phyloP scores from a whole-genome alignment of 805 yeast genomes.

The Saturnispora bothae region DNA sequence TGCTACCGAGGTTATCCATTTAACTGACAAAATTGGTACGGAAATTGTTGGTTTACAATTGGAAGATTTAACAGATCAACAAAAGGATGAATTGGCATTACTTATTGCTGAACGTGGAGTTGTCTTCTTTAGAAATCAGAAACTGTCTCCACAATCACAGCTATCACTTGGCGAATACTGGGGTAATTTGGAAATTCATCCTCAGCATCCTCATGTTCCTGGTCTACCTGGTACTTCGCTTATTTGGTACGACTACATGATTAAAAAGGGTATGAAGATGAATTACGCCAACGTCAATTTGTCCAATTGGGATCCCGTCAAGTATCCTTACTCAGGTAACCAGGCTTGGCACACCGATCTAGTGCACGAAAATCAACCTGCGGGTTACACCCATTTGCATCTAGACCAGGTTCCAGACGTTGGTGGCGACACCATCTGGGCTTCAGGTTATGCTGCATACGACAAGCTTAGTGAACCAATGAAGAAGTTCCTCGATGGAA shows the following conservation, averaged over 20 bases:
- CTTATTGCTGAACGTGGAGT: conserved; percentile 38
- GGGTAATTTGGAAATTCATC: conserved; percentile 35
- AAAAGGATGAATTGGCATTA: conserved; percentile 37
- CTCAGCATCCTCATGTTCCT: conserved; percentile 27
- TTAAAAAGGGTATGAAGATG: conserved; percentile 16
- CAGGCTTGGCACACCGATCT: conserved; percentile 40
- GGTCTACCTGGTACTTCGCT: conserved; percentile 30
- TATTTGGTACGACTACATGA: conserved; percentile 31
- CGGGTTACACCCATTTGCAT: conserved; percentile 45
- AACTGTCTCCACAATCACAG: conserved; percentile 33
- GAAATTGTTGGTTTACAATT: conserved; percentile 39
- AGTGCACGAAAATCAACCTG: conserved; percentile 46
- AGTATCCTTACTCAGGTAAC: conserved; percentile 11
- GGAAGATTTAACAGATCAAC: conserved; percentile 31
- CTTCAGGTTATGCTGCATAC: conserved; percentile 46
- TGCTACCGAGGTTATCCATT: conserved; percentile 30
- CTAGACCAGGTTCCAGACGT: conserved; percentile 37
- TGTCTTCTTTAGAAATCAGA: conserved; percentile 40
- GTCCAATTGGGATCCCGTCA: conserved; percentile 13
- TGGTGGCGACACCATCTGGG: conserved; percentile 49
- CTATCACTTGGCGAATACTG: conserved; percentile 34
- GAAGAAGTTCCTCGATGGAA: conserved; percentile 41
- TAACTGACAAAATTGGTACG: conserved; percentile 39
- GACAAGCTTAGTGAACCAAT: conserved; percentile 44
- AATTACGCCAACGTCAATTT: conserved; percentile 14